Percentiles rank a stretch among this genome's conserved stretches.
Evolutionary conservation across 2,329 filamentous ascomycete genomes (phyloP).

Genomic region (Shiraia bambusicola): DNA sequence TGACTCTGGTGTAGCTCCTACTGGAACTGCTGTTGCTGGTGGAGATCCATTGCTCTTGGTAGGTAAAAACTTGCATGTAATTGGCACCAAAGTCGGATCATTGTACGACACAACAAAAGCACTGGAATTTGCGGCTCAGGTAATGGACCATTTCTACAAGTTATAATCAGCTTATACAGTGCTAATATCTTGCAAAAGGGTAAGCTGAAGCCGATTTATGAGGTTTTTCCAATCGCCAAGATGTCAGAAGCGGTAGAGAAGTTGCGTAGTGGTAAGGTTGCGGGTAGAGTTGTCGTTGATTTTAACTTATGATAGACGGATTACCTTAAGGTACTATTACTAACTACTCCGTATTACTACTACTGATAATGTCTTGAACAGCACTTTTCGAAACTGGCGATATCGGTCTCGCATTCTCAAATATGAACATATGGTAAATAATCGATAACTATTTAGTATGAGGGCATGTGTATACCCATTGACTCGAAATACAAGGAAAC

Average conservation of each 20-base stretch:
- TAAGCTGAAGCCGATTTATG: conserved; percentile 49
- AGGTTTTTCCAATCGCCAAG: conserved; percentile 47
- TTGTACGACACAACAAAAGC: conserved; percentile 46
- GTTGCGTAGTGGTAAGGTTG: conserved; percentile 50
- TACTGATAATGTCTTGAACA: no score
- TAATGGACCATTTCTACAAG: conserved; percentile 2
- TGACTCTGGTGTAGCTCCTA: conserved; percentile 34
- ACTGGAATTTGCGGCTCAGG: conserved; percentile 50
- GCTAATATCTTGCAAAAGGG: conserved; percentile 21
- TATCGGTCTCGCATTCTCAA: no score
- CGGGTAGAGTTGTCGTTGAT: conserved; percentile 54
- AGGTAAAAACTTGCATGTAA: conserved; percentile 26
- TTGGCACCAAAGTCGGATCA: conserved; percentile 44
- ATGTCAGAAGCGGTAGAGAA: conserved; percentile 53
- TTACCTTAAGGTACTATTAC: no score
- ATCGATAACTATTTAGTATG: no score
- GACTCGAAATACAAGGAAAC: no score
- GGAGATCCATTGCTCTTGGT: conserved; percentile 25
- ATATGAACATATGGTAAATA: no score
- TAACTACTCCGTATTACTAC: no score
- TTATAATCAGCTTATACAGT: background rate
- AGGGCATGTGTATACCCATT: no score
- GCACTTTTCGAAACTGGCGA: no score
- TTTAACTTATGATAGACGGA: conserved; percentile 44
- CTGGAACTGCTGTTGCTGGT: conserved; percentile 19